These are phyloP conservation scores for Psilocybe cyanescens DNA, from an alignment of 768 basidiomycete genomes.

Conservation along the genomic window DNA sequence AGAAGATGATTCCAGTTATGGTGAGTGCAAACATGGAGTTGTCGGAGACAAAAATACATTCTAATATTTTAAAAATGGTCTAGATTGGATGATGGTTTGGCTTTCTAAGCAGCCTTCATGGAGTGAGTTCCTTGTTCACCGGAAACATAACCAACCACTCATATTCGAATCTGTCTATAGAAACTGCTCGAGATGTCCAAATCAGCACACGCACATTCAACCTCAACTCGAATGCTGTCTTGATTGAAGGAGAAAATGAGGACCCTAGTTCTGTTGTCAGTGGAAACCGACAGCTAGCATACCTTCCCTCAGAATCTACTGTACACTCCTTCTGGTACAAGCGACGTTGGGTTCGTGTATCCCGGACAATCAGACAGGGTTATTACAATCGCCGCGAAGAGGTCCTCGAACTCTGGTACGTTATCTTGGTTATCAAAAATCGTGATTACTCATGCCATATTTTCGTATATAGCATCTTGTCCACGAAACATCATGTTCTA, in stretches of 20 bases:
- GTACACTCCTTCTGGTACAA: constrained; percentile 54
- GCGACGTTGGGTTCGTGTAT: constrained; percentile 43
- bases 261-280: constrained; percentile 26
- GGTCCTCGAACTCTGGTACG: constrained; percentile 46
- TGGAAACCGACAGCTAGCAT: constrained; percentile 39
- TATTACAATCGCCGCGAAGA: constrained; percentile 40
- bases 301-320: constrained; percentile 42
- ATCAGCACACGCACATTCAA: constrained; percentile 49
- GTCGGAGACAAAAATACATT: neutral
- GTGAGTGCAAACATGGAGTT: constrained; percentile 36
- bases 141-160: neutral
- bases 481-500: constrained; percentile 48
- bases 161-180: constrained; percentile 18
- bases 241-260: constrained; percentile 42
- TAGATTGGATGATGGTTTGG: constrained; percentile 78
- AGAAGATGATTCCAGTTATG: constrained; percentile 57
- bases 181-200: constrained; percentile 51
- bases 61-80: neutral
- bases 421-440: neutral
- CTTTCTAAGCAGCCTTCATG: constrained; percentile 64
- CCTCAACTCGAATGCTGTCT: constrained; percentile 31
- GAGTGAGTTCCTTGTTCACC: constrained; percentile 37
- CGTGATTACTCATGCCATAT: neutral
- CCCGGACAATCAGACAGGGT: constrained; percentile 37
- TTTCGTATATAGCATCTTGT: constrained; percentile 46